Evolutionary conservation across 1,284 basidiomycete genomes (phyloP).

Genomic region (Neotropicomus parvogracilis): DNA sequence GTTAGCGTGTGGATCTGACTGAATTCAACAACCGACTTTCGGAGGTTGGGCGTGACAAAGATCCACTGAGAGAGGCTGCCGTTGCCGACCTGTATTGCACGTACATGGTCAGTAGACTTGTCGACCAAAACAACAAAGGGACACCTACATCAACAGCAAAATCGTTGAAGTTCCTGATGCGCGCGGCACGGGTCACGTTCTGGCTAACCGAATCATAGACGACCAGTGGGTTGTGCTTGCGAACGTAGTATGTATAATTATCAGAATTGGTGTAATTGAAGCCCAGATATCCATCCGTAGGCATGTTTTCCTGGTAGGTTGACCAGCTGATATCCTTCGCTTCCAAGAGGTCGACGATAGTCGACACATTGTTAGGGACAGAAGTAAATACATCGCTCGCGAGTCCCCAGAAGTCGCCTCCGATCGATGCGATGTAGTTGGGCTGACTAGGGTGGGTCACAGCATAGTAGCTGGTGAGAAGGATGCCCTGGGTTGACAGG

Average conservation of each 20-base stretch:
- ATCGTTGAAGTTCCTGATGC: slow-evolving; percentile 66
- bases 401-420: slow-evolving; percentile 63
- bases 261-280: slow-evolving; percentile 47
- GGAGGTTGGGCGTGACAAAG: slow-evolving; percentile 65
- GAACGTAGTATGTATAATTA: slow-evolving; percentile 48
- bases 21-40: slow-evolving; percentile 21
- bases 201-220: slow-evolving; percentile 49
- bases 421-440: slow-evolving; percentile 52
- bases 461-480: slow-evolving; percentile 50
- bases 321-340: slow-evolving; percentile 54
- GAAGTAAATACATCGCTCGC: slow-evolving; percentile 43
- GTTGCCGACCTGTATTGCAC: slow-evolving; percentile 29
- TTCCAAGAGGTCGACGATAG: slow-evolving; percentile 63
- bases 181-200: slow-evolving; percentile 40
- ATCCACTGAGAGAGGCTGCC: slow-evolving; percentile 56
- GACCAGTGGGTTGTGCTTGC: slow-evolving; percentile 61
- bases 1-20: slow-evolving; percentile 2
- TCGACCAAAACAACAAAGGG: background rate
- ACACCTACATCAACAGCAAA: slow-evolving; percentile 48
- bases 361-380: slow-evolving; percentile 45
- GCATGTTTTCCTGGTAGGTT: slow-evolving; percentile 61
- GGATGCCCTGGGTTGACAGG: slow-evolving; percentile 51
- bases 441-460: slow-evolving; percentile 67
- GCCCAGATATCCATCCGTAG: slow-evolving; percentile 48
- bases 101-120: background rate